Percentiles rank a stretch among this genome's conserved stretches.
Conservation (phyloP, 106 monocot species). For the Iris macrosiphon region DNA sequence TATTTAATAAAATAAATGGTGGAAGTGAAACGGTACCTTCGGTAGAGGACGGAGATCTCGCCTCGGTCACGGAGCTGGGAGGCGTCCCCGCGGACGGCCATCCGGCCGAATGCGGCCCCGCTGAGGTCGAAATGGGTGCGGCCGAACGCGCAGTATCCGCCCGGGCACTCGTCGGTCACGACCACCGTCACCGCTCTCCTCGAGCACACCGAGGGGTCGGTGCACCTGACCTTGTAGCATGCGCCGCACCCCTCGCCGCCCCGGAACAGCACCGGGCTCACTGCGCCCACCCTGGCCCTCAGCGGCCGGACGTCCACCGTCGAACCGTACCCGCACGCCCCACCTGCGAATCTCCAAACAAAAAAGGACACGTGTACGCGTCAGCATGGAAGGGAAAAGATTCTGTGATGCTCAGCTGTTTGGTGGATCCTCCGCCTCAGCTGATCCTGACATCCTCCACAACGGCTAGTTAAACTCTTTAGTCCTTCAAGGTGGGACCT, state of each 20-base stretch:
- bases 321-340: conserved; percentile 91
- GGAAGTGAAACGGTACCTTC: no score
- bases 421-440: no score
- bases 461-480: neutral
- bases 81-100: conserved; percentile 54
- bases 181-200: conserved; percentile 80
- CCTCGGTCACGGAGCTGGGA: conserved; percentile 65
- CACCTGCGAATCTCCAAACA: conserved; percentile 35
- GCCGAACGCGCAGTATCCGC: conserved; percentile 75
- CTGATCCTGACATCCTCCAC: no score
- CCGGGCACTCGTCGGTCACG: conserved; percentile 94
- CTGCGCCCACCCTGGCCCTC: conserved; percentile 75
- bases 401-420: no score
- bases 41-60: conserved; percentile 58
- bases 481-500: no score
- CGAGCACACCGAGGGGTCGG: conserved; percentile 54
- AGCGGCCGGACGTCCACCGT: conserved; percentile 89
- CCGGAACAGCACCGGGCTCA: conserved; percentile 86
- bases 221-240: conserved; percentile 89
- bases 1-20: no score
- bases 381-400: neutral
- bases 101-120: conserved; percentile 88
- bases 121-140: conserved; percentile 86
- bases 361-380: no score
- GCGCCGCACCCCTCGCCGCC: conserved; percentile 89